Conservation (phyloP, 192 early-diverging fungal genomes). For the Coemansia sp. region DNA sequence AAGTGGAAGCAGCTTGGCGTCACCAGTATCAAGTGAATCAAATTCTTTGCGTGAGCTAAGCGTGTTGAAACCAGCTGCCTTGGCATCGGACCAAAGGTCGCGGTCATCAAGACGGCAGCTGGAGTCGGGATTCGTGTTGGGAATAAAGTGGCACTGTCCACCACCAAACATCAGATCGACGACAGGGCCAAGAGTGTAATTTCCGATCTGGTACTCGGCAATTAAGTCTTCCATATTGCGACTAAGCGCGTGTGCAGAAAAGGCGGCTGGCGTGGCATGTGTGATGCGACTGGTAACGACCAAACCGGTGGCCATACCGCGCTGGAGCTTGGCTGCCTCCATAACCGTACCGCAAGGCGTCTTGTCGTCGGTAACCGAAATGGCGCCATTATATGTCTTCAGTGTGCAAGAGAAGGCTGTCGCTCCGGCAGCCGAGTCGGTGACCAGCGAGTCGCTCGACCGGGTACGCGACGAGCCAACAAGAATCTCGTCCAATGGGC, state of each 20-base stretch:
- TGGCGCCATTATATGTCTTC: constrained; percentile 94
- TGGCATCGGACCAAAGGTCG: constrained; percentile 62
- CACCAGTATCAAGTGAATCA: constrained; percentile 48
- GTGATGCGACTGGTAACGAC: constrained; percentile 95
- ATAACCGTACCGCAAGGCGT: constrained; percentile 89
- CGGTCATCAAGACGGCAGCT: constrained; percentile 79
- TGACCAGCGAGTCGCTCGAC: constrained; percentile 76
- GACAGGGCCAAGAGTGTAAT: constrained; percentile 76
- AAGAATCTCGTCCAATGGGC: constrained; percentile 65
- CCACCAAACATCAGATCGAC: constrained; percentile 92
- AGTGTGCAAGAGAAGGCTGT: constrained; percentile 90
- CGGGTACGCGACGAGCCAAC: constrained; percentile 91
- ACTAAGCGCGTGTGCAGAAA: constrained; percentile 76
- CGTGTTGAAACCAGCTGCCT: constrained; percentile 64
- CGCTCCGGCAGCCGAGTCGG: constrained; percentile 96
- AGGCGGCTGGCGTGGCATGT: constrained; percentile 83
- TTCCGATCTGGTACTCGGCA: constrained; percentile 87
- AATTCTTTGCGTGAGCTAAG: constrained; percentile 61
- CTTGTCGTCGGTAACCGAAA: constrained; percentile 70
- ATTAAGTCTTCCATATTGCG: constrained; percentile 84
- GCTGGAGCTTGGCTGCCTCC: constrained; percentile 82
- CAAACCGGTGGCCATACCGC: constrained; percentile 81
- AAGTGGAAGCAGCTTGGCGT: constrained; percentile 56
- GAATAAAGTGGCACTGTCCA: constrained; percentile 86
- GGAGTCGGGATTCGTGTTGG: constrained; percentile 52